Evolutionary conservation across 495 filamentous ascomycete species (phyloP).

Genomic region (Geoglossum glabrum): DNA sequence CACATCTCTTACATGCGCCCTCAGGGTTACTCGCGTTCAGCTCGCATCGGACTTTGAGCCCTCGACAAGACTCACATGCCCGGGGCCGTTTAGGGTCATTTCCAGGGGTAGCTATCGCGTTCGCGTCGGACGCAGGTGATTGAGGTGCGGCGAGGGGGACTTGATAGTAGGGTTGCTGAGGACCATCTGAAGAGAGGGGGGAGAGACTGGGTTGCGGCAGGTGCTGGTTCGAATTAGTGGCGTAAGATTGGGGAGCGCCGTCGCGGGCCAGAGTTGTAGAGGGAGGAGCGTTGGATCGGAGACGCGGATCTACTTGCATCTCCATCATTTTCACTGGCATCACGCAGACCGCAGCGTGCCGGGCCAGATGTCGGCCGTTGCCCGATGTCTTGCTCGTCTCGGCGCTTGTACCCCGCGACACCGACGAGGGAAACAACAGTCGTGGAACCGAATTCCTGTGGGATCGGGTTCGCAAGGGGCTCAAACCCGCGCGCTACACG

Average conservation of each 20-base stretch:
- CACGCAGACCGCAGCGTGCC: neutral
- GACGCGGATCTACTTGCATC: neutral
- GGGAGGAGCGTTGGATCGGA: neutral
- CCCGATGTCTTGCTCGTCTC: neutral
- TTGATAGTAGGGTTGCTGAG: constrained; percentile 1
- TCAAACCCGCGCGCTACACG: neutral
- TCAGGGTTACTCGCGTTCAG: constrained; percentile 40
- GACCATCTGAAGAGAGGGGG: neutral
- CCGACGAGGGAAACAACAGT: neutral
- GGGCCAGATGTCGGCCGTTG: neutral
- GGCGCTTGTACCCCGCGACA: neutral
- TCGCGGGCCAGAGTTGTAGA: neutral
- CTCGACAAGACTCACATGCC: constrained; percentile 85
- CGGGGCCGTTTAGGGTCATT: constrained; percentile 56
- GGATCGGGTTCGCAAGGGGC: neutral
- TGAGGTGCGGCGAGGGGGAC: neutral
- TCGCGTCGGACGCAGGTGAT: neutral
- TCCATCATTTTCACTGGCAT: neutral
- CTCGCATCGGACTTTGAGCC: constrained; percentile 81
- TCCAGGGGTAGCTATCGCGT: neutral
- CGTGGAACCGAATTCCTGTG: neutral
- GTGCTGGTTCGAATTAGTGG: neutral
- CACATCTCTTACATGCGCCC: constrained; percentile 64
- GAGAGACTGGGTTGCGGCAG: neutral
- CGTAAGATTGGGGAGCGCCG: neutral